These are phyloP conservation scores for Polyporus arcularius DNA, from an alignment of 768 basidiomycete species.

Conservation along the genomic window DNA sequence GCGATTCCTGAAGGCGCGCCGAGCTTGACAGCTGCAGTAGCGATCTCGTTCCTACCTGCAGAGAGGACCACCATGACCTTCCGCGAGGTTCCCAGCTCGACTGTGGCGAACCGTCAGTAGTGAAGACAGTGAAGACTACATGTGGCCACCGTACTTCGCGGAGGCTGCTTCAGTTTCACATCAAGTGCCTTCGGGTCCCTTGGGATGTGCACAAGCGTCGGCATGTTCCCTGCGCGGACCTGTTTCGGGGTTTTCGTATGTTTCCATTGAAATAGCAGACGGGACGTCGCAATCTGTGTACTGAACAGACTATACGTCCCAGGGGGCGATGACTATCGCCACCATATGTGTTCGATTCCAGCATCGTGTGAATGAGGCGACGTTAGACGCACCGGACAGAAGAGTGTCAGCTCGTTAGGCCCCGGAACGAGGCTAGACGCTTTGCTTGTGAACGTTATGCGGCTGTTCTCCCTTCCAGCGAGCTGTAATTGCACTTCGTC, in stretches of 20 bases:
- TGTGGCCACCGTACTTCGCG: conserved; percentile 25
- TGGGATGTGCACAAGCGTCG: conserved; percentile 60
- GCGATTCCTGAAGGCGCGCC: conserved; percentile 52
- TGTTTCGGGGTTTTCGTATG: conserved; percentile 28
- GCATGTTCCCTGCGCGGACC: conserved; percentile 29
- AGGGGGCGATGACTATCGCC: conserved; percentile 61
- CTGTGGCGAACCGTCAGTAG: conserved; percentile 35
- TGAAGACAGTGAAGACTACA: conserved; percentile 8
- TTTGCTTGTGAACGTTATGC: conserved; percentile 53
- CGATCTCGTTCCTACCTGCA: conserved; percentile 70
- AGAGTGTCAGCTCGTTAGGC: conserved; percentile 54
- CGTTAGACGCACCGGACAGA: conserved; percentile 63
- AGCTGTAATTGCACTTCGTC: conserved; percentile 66
- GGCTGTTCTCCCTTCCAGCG: conserved; percentile 62
- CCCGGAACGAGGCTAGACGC: conserved; percentile 56
- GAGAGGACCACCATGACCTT: conserved; percentile 57
- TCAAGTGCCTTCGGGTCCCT: conserved; percentile 63
- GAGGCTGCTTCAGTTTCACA: conserved; percentile 62
- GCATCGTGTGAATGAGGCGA: neutral
- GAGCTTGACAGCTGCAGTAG: conserved; percentile 53
- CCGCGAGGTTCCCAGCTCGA: conserved; percentile 63
- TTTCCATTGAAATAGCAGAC: conserved; percentile 68
- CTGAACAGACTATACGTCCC: conserved; percentile 72
- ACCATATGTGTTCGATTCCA: neutral
- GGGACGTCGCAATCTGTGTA: conserved; percentile 65